Evolutionary conservation across 805 yeast species (phyloP).

Genomic region (Sugiyamaella smithiae): DNA sequence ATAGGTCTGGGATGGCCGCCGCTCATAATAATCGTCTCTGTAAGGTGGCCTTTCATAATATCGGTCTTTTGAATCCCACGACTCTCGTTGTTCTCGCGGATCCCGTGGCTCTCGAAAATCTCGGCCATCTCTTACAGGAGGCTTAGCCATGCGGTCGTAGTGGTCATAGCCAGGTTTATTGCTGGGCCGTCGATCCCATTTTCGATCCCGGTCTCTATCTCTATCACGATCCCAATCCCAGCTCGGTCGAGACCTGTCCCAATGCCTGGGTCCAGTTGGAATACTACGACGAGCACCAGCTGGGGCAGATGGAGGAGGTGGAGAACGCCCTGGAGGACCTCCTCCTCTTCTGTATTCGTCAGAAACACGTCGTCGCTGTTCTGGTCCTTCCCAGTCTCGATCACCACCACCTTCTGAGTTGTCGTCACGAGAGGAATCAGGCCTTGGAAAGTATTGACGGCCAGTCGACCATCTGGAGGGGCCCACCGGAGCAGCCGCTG

Average conservation of each 20-base stretch:
- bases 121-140: too few relatives aligned
- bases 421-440: neutral
- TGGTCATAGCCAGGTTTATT: neutral
- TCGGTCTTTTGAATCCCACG: neutral
- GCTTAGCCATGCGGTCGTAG: neutral
- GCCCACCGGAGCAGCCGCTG: neutral
- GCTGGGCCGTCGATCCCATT: neutral
- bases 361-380: conserved; percentile 1
- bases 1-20: conserved; percentile 1
- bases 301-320: neutral
- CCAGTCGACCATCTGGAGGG: conserved; percentile 1
- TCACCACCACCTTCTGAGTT: neutral
- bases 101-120: conserved; percentile 6
- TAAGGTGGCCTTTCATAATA: conserved; percentile 2
- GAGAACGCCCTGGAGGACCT: neutral
- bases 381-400: neutral
- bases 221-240: conserved; percentile 16
- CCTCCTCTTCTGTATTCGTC: conserved; percentile 3
- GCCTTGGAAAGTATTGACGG: neutral
- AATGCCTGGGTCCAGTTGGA: conserved; percentile 13
- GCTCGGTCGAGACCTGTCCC: conserved; percentile 1
- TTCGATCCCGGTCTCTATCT: conserved; percentile 7
- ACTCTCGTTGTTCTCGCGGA: neutral
- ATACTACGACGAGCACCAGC: conserved; percentile 1
- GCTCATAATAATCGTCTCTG: conserved; percentile 5